These are phyloP conservation scores for Dittrichia graveolens DNA, from an alignment of 129 eudicot species.

Conservation along the genomic window DNA sequence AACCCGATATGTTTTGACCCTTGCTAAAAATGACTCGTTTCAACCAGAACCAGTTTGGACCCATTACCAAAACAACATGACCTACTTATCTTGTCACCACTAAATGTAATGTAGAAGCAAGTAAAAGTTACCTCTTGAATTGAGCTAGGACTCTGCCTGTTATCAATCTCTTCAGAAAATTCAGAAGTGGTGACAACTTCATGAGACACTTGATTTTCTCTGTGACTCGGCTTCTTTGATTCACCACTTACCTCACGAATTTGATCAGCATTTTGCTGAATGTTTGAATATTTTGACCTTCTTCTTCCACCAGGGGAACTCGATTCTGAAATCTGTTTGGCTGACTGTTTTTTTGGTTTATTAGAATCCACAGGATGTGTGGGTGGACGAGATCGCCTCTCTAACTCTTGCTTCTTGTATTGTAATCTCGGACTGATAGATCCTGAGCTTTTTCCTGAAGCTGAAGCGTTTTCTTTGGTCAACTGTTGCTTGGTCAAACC, in stretches of 20 bases:
- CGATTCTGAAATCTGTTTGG: conserved; percentile 58
- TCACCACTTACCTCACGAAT: conserved; percentile 48
- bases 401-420: conserved; percentile 68
- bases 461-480: conserved; percentile 49
- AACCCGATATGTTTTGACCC: not conserved
- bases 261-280: conserved; percentile 48
- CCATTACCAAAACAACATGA: not conserved
- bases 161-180: conserved; percentile 32
- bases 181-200: conserved; percentile 35
- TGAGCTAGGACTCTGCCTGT: conserved; percentile 36
- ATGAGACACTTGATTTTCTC: conserved; percentile 36
- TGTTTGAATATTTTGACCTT: conserved; percentile 46
- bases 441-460: conserved; percentile 50
- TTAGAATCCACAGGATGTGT: conserved; percentile 64
- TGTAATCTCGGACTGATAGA: conserved; percentile 79
- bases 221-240: conserved; percentile 43
- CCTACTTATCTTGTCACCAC: too few species aligned
- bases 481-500: conserved; percentile 45
- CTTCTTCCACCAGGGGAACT: conserved; percentile 90
- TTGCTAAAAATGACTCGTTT: not conserved
- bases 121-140: conserved; percentile 50
- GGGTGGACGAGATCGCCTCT: conserved; percentile 76
- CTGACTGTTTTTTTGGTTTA: conserved; percentile 52
- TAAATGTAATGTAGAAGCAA: not conserved
- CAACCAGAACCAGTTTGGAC: not conserved